Percentiles rank a stretch among this genome's conserved stretches.
Evolutionary conservation across 2,329 filamentous ascomycete genomes (phyloP).

Genomic region (Cladosporium sp.): DNA sequence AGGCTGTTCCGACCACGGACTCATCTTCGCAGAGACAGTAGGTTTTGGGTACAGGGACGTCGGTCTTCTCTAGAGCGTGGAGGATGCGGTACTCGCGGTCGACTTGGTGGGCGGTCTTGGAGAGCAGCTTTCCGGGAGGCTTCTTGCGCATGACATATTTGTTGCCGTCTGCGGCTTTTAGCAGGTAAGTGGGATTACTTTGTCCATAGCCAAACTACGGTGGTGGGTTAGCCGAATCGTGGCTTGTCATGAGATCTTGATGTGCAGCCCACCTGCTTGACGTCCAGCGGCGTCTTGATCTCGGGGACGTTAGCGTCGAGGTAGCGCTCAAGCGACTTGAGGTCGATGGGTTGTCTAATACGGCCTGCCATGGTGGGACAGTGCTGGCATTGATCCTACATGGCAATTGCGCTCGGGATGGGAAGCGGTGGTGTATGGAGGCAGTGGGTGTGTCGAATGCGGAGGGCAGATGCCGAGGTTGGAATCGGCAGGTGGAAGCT

Average conservation of each 20-base stretch:
- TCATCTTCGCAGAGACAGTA: constrained; percentile 82
- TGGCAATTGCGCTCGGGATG: neutral
- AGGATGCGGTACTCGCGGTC: constrained; percentile 93
- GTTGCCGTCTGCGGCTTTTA: constrained; percentile 63
- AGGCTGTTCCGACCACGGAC: constrained; percentile 75
- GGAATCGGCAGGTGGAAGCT: neutral
- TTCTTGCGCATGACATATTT: constrained; percentile 95
- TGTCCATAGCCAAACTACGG: constrained; percentile 89
- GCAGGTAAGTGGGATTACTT: constrained; percentile 93
- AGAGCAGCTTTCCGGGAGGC: constrained; percentile 87
- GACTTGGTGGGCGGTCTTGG: constrained; percentile 90
- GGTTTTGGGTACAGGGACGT: constrained; percentile 78
- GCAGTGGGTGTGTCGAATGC: neutral
- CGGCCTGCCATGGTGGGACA: constrained; percentile 64
- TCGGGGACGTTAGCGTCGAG: constrained; percentile 71
- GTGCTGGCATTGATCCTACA: neutral
- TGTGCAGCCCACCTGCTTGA: constrained; percentile 67
- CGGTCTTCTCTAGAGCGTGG: constrained; percentile 68
- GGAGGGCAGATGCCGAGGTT: constrained; percentile 8
- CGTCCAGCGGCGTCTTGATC: constrained; percentile 73
- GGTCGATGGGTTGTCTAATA: constrained; percentile 85
- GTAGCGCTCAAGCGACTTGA: constrained; percentile 71
- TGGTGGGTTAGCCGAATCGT: neutral
- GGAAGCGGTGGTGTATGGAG: neutral
- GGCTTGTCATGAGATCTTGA: neutral